phyloP scores from a whole-genome alignment of 768 basidiomycete genomes.

The Pholiota molesta region DNA sequence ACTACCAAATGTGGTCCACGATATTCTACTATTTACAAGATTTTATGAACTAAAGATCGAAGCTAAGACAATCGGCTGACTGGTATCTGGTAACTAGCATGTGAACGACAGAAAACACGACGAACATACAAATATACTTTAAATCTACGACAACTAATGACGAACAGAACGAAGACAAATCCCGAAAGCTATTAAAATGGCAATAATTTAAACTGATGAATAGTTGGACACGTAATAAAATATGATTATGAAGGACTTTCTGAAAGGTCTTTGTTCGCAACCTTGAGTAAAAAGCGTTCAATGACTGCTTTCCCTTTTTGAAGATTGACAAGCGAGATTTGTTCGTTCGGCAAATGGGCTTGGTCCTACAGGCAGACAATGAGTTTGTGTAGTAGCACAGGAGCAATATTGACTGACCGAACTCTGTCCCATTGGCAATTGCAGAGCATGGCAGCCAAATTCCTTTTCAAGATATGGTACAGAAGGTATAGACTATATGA shows the following conservation, averaged over 20 bases:
- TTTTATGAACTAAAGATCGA: neutral
- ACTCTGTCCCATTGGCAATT: constrained; percentile 94
- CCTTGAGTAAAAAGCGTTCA: constrained; percentile 65
- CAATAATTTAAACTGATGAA: neutral
- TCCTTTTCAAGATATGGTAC: constrained; percentile 93
- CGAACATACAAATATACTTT: neutral
- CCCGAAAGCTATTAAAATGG: neutral
- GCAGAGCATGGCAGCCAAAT: constrained; percentile 86
- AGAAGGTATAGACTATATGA: constrained; percentile 83
- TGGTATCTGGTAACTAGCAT: neutral
- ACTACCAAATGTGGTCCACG: no score
- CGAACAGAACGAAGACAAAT: neutral
- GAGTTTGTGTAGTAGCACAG: constrained; percentile 6
- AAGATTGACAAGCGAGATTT: constrained; percentile 85
- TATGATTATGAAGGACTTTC: neutral
- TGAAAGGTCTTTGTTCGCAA: neutral
- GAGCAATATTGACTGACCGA: constrained; percentile 50
- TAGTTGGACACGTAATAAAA: neutral
- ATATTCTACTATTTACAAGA: no score
- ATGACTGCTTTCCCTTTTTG: constrained; percentile 76
- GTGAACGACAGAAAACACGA: neutral
- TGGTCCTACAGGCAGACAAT: constrained; percentile 58
- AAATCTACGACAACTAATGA: neutral
- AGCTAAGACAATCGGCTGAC: neutral
- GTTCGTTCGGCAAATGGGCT: constrained; percentile 93